A percentile compares a stretch with the other conserved stretches of the same genome.
These are phyloP conservation scores for Ophiostoma ulmi DNA, from an alignment of 2,329 filamentous ascomycete species.

Conservation along the genomic window DNA sequence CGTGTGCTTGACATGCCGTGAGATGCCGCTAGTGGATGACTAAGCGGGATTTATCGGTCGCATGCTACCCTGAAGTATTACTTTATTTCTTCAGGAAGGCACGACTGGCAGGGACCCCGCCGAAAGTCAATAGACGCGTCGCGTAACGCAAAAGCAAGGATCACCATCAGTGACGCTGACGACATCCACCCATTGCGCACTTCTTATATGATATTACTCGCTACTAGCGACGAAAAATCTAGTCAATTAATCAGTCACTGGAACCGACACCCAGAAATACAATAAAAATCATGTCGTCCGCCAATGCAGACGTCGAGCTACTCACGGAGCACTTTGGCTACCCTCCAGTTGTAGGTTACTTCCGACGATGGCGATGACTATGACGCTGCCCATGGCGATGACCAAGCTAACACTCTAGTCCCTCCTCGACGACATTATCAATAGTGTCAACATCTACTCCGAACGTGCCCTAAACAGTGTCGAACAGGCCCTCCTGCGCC, in stretches of 20 bases:
- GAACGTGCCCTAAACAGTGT: constrained; percentile 85
- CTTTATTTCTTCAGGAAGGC: constrained; percentile 1
- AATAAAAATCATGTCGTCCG: constrained; percentile 30
- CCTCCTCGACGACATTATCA: constrained; percentile 96
- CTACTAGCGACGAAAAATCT: background rate
- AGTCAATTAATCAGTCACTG: background rate
- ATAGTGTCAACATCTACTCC: constrained; percentile 88
- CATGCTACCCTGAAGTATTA: background rate
- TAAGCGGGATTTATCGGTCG: background rate
- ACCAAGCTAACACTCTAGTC: constrained; percentile 49
- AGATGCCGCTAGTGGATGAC: background rate
- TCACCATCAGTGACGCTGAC: background rate
- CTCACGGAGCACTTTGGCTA: constrained; percentile 95
- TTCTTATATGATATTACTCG: background rate
- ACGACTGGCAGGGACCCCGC: constrained; percentile 5
- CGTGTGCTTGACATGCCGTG: constrained; percentile 4
- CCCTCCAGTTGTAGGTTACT: constrained; percentile 70
- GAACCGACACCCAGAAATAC: background rate
- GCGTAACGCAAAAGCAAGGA: constrained; percentile 1
- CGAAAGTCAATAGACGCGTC: constrained; percentile 16
- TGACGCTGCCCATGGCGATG: background rate
- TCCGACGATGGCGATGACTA: background rate
- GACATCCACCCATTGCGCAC: background rate
- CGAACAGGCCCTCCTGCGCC: constrained; percentile 71
- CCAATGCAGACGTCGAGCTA: constrained; percentile 55